These are phyloP conservation scores for Phytophthora ramorum DNA, from an alignment of 352 stramenopile genomes.

Conservation along the genomic window DNA sequence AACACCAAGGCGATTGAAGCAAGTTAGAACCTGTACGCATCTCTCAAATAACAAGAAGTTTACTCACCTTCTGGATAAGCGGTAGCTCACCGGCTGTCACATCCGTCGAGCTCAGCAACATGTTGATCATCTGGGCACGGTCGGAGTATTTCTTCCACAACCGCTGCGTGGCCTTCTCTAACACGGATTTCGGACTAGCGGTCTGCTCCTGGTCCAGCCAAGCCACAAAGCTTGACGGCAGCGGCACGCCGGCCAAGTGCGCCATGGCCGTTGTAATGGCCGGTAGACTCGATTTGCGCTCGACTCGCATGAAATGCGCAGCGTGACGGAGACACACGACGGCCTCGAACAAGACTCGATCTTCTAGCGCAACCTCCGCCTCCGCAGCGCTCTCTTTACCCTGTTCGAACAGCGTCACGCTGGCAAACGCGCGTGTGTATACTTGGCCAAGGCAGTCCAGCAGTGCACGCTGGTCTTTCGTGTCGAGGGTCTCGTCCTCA, in stretches of 20 bases:
- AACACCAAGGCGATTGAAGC: constrained; percentile 8
- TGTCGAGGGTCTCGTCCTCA: constrained; percentile 41
- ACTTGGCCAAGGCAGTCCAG: constrained; percentile 56
- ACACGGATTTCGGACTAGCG: constrained; percentile 16
- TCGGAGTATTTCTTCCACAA: constrained; percentile 45
- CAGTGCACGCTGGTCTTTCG: constrained; percentile 42
- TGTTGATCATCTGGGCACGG: constrained; percentile 50
- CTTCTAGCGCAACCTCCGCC: constrained; percentile 26
- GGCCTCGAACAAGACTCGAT: constrained; percentile 33
- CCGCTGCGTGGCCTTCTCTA: constrained; percentile 26
- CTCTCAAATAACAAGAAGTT: neutral
- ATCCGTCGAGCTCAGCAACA: constrained; percentile 53
- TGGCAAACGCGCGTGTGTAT: constrained; percentile 60
- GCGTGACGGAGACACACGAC: constrained; percentile 60
- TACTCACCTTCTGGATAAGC: constrained; percentile 53
- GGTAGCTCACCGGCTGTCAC: constrained; percentile 50
- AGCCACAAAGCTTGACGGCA: constrained; percentile 53
- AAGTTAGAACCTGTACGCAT: constrained; percentile 16
- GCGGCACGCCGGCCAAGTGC: constrained; percentile 47
- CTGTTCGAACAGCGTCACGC: constrained; percentile 30
- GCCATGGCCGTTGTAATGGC: constrained; percentile 54
- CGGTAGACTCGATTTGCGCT: constrained; percentile 52
- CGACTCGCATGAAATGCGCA: constrained; percentile 62
- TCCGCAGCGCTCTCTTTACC: constrained; percentile 25
- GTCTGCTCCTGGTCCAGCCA: constrained; percentile 53